Percentiles rank a stretch among this genome's conserved stretches.
Conservation (phyloP, 306 rosid species). For the Medicago arabica region DNA sequence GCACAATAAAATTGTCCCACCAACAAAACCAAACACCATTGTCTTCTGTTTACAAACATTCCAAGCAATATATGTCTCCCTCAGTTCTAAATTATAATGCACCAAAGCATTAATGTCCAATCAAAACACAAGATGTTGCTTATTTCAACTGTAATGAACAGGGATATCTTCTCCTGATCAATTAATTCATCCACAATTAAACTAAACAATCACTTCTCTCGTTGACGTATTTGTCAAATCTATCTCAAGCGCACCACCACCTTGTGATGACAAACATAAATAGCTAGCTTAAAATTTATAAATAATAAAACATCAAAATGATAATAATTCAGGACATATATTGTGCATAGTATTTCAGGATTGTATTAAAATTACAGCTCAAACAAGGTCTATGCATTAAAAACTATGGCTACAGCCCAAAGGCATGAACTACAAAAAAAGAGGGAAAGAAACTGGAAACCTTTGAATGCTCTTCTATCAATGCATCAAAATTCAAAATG, state of each 20-base stretch:
- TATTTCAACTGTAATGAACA: constrained; percentile 12
- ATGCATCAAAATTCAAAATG: neutral
- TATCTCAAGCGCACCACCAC: neutral
- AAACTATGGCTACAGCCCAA: neutral
- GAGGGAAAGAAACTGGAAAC: neutral
- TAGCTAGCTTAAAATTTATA: neutral
- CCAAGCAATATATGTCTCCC: constrained; percentile 9
- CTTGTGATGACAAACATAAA: neutral
- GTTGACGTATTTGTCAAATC: constrained; percentile 34
- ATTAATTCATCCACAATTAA: constrained; percentile 8
- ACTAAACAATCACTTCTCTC: constrained; percentile 33
- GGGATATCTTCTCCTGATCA: neutral
- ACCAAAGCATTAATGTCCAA: constrained; percentile 29
- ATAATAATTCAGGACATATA: neutral
- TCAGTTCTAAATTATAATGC: neutral
- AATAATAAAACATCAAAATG: neutral
- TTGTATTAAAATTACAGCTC: neutral
- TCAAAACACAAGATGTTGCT: constrained; percentile 37
- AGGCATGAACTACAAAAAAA: neutral
- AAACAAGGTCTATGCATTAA: neutral
- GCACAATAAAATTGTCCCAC: neutral
- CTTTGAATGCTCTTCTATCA: neutral
- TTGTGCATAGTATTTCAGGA: neutral
- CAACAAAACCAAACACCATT: constrained; percentile 33
- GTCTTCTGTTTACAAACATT: constrained; percentile 4